These are phyloP conservation scores for Colletotrichum sp. DNA, from an alignment of 2,329 filamentous ascomycete species.

Conservation along the genomic window DNA sequence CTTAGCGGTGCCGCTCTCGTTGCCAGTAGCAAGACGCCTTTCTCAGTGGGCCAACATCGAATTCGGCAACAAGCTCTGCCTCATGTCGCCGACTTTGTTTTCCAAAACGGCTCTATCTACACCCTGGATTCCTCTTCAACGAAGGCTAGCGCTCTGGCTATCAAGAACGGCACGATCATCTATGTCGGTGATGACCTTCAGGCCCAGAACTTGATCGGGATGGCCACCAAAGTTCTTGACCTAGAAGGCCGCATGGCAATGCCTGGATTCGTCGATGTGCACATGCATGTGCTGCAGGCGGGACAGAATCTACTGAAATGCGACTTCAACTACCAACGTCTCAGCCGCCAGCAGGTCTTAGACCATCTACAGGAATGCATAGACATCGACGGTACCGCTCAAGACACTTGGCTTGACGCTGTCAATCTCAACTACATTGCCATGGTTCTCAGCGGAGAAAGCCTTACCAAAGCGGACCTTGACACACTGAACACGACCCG, in stretches of 20 bases:
- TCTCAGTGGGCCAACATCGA: neutral
- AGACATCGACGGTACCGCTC: neutral
- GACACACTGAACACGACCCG: neutral
- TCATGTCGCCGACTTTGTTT: constrained; percentile 24
- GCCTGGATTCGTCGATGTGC: constrained; percentile 30
- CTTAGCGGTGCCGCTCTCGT: neutral
- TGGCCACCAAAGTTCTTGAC: constrained; percentile 26
- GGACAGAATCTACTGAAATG: constrained; percentile 29
- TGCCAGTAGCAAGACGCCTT: neutral
- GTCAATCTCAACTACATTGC: constrained; percentile 20
- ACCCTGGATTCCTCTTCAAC: constrained; percentile 22
- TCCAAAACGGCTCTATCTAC: constrained; percentile 31
- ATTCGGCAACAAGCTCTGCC: neutral
- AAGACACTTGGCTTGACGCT: constrained; percentile 28
- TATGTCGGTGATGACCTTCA: constrained; percentile 23
- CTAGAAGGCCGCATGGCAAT: constrained; percentile 32
- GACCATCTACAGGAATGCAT: constrained; percentile 15
- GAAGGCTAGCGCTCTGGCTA: constrained; percentile 23
- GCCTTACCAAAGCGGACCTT: constrained; percentile 2
- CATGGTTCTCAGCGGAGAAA: neutral
- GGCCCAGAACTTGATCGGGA: constrained; percentile 24
- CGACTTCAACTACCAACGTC: constrained; percentile 30
- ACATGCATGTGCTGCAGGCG: constrained; percentile 29
- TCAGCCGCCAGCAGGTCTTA: constrained; percentile 20
- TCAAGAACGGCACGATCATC: constrained; percentile 25